Conservation (phyloP, 768 basidiomycete species). For the Tricholoma furcatifolium region DNA sequence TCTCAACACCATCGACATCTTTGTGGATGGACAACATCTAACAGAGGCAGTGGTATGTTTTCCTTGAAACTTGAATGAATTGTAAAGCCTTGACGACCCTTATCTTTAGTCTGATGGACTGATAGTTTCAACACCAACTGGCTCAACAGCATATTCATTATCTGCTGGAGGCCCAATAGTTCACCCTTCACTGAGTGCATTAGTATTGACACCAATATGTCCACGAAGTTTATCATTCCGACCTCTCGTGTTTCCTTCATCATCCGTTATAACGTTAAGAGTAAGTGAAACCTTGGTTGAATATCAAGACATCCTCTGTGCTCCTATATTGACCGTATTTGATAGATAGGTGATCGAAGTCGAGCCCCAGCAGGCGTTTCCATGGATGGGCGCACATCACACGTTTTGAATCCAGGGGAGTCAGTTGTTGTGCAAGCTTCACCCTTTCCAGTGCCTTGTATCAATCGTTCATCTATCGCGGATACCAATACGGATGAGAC, state of each 20-base stretch:
- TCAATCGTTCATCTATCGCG: slow-evolving; percentile 80
- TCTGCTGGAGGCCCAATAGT: slow-evolving; percentile 96
- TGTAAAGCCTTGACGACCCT: slow-evolving; percentile 1
- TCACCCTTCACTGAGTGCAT: slow-evolving; percentile 85
- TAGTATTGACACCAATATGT: slow-evolving; percentile 94
- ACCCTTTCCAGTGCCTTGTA: slow-evolving; percentile 88
- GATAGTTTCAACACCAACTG: slow-evolving; percentile 93
- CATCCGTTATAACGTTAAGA: slow-evolving; percentile 70
- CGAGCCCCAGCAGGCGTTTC: slow-evolving; percentile 87
- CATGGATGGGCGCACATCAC: slow-evolving; percentile 89
- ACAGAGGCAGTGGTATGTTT: slow-evolving; percentile 89
- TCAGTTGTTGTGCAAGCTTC: slow-evolving; percentile 84
- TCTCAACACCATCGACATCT: slow-evolving; percentile 90
- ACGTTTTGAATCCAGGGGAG: slow-evolving; percentile 81
- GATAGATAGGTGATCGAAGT: slow-evolving; percentile 79
- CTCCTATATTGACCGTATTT: slow-evolving; percentile 5
- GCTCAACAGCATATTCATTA: slow-evolving; percentile 94
- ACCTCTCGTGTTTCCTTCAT: slow-evolving; percentile 86
- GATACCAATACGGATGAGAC: slow-evolving; percentile 44
- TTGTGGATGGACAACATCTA: slow-evolving; percentile 90
- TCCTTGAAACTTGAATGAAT: slow-evolving; percentile 7
- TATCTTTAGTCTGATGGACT: slow-evolving; percentile 79
- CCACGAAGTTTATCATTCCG: slow-evolving; percentile 91
- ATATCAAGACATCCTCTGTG: neutral
- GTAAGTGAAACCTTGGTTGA: slow-evolving; percentile 39